A percentile compares a stretch with the other conserved stretches of the same genome.
Conservation (phyloP, 2,329 filamentous ascomycete genomes). For the Periconia sp. region DNA sequence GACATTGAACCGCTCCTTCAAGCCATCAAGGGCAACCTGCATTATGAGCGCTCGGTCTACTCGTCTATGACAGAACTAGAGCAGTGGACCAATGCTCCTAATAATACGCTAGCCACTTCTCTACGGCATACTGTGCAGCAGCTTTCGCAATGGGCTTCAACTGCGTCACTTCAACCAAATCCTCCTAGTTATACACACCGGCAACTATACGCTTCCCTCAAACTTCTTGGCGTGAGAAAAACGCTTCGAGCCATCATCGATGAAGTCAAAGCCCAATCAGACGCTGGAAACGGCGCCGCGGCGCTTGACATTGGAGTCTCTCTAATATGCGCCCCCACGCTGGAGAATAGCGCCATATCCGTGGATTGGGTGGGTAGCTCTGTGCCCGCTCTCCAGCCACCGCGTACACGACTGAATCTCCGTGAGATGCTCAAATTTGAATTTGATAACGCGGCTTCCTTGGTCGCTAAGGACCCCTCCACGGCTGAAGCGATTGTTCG, state of each 20-base stretch:
- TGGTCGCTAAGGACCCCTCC: conserved; percentile 62
- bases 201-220: conserved; percentile 67
- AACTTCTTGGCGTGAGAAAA: conserved; percentile 66
- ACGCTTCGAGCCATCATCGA: conserved; percentile 69
- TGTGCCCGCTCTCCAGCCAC: conserved; percentile 29
- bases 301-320: conserved; percentile 73
- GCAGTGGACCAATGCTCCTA: conserved; percentile 65
- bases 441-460: conserved; percentile 63
- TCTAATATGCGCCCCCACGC: conserved; percentile 70
- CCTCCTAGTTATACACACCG: conserved; percentile 74
- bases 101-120: conserved; percentile 63
- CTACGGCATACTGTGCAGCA: conserved; percentile 67
- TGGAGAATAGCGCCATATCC: conserved; percentile 43
- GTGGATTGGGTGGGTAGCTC: conserved; percentile 41
- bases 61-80: conserved; percentile 72
- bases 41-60: conserved; percentile 66
- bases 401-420: conserved; percentile 58
- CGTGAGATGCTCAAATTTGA: conserved; percentile 65
- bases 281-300: conserved; percentile 63
- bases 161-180: conserved; percentile 56
- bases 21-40: conserved; percentile 65
- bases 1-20: conserved; percentile 73
- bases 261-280: conserved; percentile 68
- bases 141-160: conserved; percentile 70
- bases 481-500: conserved; percentile 68